A percentile compares a stretch with the other conserved stretches of the same genome.
Evolutionary conservation across 305 asterid genomes (phyloP).

Genomic region (Solanum hybrid): DNA sequence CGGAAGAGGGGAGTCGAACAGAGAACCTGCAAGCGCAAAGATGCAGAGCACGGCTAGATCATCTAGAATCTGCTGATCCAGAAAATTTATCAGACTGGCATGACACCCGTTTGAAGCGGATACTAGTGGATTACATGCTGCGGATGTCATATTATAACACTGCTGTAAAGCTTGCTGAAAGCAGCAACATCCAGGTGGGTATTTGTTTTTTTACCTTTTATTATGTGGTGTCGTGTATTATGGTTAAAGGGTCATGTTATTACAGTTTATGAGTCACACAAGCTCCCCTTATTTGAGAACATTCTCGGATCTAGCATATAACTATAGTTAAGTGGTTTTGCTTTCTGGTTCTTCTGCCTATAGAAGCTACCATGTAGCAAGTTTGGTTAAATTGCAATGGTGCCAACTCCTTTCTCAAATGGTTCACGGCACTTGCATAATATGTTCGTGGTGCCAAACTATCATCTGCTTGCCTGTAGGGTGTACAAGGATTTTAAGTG

Average conservation of each 20-base stretch:
- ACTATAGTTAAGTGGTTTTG: not conserved
- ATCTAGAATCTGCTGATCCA: conserved; percentile 69
- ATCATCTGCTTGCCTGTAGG: not conserved
- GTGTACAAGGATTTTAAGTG: not conserved
- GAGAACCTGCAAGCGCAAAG: conserved; percentile 90
- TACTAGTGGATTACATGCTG: conserved; percentile 89
- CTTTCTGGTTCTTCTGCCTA: not conserved
- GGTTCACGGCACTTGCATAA: not conserved
- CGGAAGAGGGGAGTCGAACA: conserved; percentile 74
- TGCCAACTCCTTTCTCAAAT: not conserved
- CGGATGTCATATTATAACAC: conserved; percentile 93
- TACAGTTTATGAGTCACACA: not conserved
- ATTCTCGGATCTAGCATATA: not conserved
- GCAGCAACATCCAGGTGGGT: conserved; percentile 71
- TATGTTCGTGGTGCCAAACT: not conserved
- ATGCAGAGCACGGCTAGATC: conserved; percentile 76
- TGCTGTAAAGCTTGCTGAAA: conserved; percentile 77
- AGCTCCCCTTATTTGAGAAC: not conserved
- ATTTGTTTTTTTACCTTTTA: not conserved
- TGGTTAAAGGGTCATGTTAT: not conserved
- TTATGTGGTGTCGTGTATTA: not conserved
- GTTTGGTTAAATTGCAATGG: not conserved
- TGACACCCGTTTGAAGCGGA: conserved; percentile 59
- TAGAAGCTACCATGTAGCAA: not conserved
- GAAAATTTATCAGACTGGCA: conserved; percentile 67